Conservation (phyloP, 2,329 filamentous ascomycete genomes). For the Chrysoporthe puriensis region DNA sequence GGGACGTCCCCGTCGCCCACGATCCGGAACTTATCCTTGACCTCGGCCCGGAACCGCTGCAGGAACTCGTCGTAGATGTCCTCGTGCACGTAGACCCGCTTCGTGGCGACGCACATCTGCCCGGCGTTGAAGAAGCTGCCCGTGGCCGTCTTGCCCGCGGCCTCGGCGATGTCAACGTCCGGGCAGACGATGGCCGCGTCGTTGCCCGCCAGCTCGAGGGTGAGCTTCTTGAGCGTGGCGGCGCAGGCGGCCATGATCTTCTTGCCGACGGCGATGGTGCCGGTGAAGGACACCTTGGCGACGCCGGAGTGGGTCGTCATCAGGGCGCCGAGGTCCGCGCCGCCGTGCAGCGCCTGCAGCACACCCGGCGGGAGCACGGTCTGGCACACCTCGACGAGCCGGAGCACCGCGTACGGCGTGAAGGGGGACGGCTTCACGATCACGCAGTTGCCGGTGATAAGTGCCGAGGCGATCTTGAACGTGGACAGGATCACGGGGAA, state of each 20-base stretch:
- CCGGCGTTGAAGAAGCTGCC: constrained; percentile 57
- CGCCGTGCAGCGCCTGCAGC: constrained; percentile 58
- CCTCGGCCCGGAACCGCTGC: constrained; percentile 44
- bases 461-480: constrained; percentile 53
- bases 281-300: constrained; percentile 62
- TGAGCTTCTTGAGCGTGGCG: constrained; percentile 56
- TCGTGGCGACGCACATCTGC: constrained; percentile 60
- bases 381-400: constrained; percentile 47
- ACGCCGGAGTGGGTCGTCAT: constrained; percentile 59
- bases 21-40: constrained; percentile 48
- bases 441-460: constrained; percentile 57
- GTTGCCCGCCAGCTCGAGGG: constrained; percentile 59
- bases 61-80: constrained; percentile 61
- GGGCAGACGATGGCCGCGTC: constrained; percentile 57
- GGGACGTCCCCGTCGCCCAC: constrained; percentile 36
- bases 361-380: constrained; percentile 60
- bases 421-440: constrained; percentile 56
- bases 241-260: constrained; percentile 52
- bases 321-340: constrained; percentile 55
- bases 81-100: constrained; percentile 65
- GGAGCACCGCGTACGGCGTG: constrained; percentile 54
- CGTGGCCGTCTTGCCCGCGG: constrained; percentile 48
- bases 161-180: constrained; percentile 53
- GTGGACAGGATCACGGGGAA: constrained; percentile 53
- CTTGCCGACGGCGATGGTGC: constrained; percentile 53